Evolutionary conservation across 768 basidiomycete genomes (phyloP).

Genomic region (Boletus subparvulus): DNA sequence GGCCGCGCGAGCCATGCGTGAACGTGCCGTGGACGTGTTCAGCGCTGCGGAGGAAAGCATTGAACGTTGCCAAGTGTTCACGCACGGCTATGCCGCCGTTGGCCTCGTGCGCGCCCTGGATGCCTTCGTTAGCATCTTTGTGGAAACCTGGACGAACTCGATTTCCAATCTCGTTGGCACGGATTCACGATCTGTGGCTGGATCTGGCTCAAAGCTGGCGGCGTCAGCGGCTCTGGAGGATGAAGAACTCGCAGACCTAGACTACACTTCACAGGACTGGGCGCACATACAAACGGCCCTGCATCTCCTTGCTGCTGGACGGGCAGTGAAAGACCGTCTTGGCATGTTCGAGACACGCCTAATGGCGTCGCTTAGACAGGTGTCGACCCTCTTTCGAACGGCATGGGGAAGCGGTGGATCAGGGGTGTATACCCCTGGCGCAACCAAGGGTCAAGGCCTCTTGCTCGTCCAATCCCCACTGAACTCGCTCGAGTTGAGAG

Average conservation of each 20-base stretch:
- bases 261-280: constrained; percentile 92
- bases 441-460: constrained; percentile 66
- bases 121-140: constrained; percentile 65
- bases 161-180: constrained; percentile 40
- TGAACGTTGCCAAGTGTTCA: constrained; percentile 71
- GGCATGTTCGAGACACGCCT: constrained; percentile 69
- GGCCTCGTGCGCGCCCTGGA: constrained; percentile 78
- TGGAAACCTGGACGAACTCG: constrained; percentile 60
- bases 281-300: constrained; percentile 77
- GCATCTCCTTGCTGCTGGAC: constrained; percentile 80
- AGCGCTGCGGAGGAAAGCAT: constrained; percentile 78
- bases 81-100: constrained; percentile 82
- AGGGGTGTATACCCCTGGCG: constrained; percentile 54
- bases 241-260: constrained; percentile 73
- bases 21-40: constrained; percentile 74
- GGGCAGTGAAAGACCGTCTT: constrained; percentile 68
- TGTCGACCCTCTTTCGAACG: constrained; percentile 58
- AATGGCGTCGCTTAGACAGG: constrained; percentile 53
- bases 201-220: constrained; percentile 33
- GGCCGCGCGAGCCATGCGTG: constrained; percentile 65
- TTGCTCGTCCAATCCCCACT: constrained; percentile 82
- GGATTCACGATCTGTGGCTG: constrained; percentile 26
- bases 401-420: constrained; percentile 50
- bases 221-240: constrained; percentile 30
- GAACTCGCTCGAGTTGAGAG: constrained; percentile 70